Percentiles rank a stretch among this genome's conserved stretches.
These are phyloP conservation scores for Boechera divaricarpa DNA, from an alignment of 345 rosid species.

Conservation along the genomic window DNA sequence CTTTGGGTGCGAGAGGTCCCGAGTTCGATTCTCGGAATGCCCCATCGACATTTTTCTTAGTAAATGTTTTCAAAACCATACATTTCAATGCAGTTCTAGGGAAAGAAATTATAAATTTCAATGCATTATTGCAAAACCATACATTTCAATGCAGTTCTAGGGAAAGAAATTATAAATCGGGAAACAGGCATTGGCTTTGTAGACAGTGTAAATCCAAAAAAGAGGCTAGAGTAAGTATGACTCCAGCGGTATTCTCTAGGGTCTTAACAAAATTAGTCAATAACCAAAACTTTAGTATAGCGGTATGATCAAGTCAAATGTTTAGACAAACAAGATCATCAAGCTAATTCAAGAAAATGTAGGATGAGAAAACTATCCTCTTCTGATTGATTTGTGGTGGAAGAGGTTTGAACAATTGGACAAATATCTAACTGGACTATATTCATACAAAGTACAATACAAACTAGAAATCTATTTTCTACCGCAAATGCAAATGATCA, in stretches of 20 bases:
- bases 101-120: background rate
- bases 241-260: background rate
- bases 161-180: background rate
- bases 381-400: background rate
- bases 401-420: background rate
- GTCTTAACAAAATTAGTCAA: background rate
- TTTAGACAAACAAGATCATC: background rate
- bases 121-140: background rate
- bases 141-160: background rate
- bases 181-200: background rate
- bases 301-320: background rate
- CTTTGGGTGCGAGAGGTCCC: conserved; percentile 90
- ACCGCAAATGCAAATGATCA: background rate
- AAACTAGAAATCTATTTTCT: background rate
- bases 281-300: no score
- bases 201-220: background rate
- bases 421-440: background rate
- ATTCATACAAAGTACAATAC: background rate
- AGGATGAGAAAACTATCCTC: background rate
- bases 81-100: background rate
- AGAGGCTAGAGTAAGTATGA: background rate
- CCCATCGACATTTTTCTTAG: conserved; percentile 43
- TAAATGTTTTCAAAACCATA: background rate
- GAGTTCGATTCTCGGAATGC: conserved; percentile 76
- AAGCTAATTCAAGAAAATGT: background rate